A percentile compares a stretch with the other conserved stretches of the same genome.
phyloP scores from a whole-genome alignment of 2,329 filamentous ascomycete species.

The Pezizomycotina sp. region DNA sequence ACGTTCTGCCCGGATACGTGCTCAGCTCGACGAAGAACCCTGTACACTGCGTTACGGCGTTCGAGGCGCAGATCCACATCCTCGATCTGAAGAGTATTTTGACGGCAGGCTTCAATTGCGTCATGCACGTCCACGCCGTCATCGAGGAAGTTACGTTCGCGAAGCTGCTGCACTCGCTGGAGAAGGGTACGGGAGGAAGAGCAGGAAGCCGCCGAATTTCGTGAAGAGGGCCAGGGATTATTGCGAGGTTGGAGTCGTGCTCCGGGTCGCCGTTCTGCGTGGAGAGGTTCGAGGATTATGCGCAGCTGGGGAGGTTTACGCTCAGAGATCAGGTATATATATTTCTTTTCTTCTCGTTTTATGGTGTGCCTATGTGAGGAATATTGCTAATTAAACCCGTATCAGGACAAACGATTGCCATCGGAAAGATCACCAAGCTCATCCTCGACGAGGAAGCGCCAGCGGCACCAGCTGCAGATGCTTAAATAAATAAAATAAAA shows the following conservation, averaged over 20 bases:
- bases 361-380: slow-evolving; percentile 15
- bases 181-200: slow-evolving; percentile 91
- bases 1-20: slow-evolving; percentile 87
- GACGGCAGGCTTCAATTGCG: slow-evolving; percentile 90
- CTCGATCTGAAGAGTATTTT: slow-evolving; percentile 89
- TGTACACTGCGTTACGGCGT: slow-evolving; percentile 73
- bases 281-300: slow-evolving; percentile 88
- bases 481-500: no score
- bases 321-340: slow-evolving; percentile 62
- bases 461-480: no score
- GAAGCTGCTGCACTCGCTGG: slow-evolving; percentile 75
- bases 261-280: slow-evolving; percentile 78
- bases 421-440: slow-evolving; percentile 96
- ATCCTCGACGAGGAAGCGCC: no score
- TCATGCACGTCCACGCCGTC: slow-evolving; percentile 89
- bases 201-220: slow-evolving; percentile 82
- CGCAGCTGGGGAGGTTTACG: slow-evolving; percentile 82
- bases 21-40: slow-evolving; percentile 86
- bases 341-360: slow-evolving; percentile 20
- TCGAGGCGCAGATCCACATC: slow-evolving; percentile 93
- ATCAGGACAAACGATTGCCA: slow-evolving; percentile 95
- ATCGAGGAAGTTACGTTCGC: slow-evolving; percentile 95
- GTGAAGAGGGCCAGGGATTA: slow-evolving; percentile 74
- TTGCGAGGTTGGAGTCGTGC: slow-evolving; percentile 75
- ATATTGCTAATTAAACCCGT: slow-evolving; percentile 26